phyloP scores from a whole-genome alignment of 805 yeast genomes.

The Monosporozyma aerobia region DNA sequence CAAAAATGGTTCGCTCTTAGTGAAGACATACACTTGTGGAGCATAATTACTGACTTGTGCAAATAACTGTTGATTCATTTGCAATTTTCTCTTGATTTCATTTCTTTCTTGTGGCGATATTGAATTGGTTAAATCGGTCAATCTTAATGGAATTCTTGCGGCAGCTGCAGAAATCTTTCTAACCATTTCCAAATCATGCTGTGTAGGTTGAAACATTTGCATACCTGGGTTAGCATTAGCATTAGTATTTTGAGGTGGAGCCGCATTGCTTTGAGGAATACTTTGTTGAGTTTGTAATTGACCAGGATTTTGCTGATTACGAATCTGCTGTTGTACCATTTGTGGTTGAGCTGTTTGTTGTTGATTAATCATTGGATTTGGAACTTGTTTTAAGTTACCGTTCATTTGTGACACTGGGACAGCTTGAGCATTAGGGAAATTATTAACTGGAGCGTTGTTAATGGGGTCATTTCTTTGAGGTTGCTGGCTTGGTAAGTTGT shows the following conservation, averaged over 20 bases:
- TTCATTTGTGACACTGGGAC: not conserved
- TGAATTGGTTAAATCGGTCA: constrained; percentile 55
- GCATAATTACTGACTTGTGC: constrained; percentile 65
- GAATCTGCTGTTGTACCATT: constrained; percentile 6
- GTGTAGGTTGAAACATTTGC: constrained; percentile 36
- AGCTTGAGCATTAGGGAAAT: not conserved
- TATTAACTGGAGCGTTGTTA: constrained; percentile 1
- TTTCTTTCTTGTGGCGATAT: constrained; percentile 58
- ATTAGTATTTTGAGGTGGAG: constrained; percentile 5
- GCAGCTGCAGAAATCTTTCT: constrained; percentile 62
- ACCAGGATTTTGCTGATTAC: not conserved
- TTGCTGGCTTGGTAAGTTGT: constrained; percentile 2
- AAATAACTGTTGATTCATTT: constrained; percentile 42
- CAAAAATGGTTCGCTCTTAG: constrained; percentile 68
- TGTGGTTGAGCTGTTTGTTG: constrained; percentile 2
- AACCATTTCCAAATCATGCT: constrained; percentile 53
- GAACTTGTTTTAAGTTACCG: not conserved
- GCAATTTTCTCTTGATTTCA: constrained; percentile 45
- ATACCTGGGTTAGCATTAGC: constrained; percentile 6
- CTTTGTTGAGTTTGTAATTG: not conserved
- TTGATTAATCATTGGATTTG: not conserved
- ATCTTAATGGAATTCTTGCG: constrained; percentile 51
- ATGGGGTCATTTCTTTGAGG: not conserved
- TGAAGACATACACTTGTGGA: constrained; percentile 67
- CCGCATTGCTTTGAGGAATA: constrained; percentile 10